Evolutionary conservation across 2,329 filamentous ascomycete species (phyloP), one percentile per base, ranked within the genome.

Genomic region (Cladosporium colombiae): DNA sequence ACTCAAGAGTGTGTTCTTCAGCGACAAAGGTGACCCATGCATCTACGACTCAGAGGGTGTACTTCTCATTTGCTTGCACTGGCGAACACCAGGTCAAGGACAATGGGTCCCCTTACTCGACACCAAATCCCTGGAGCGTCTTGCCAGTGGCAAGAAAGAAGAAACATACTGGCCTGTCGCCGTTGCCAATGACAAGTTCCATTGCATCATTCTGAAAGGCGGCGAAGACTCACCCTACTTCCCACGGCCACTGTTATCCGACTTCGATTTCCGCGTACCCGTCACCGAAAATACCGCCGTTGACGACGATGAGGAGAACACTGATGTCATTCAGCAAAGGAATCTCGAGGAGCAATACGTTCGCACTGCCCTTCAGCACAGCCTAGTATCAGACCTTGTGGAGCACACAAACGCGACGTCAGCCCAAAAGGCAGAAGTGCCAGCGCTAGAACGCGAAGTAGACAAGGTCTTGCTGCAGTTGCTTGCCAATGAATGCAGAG

Each of bases 181-280:
- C 0, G 93, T 98, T 1, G 92, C 94, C 2, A 88, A 93, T 72
- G 86, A 91, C 74, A 94, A 91, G 74, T 99, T 99, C 79, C 94
- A 98, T 83, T 99, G 96, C 81, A 97, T 99, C 79, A 98, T 99
- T 73, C 88, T 99, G 75, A 99, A 99, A 80, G 95, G 95, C 68
- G 91, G 91, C 40, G 95, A 99, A 75, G 87, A 90, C 74, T 92
- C 97, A 74, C 93, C 94, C 0, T 97, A 95, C 81, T 98, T 94
- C 80, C 95, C 92, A 13, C 89, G 91, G 11, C 93, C 92, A 2
- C 82, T 97, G 44, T 88, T 99, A 40, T 93, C 90, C 50, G 95
- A 99, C 77, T 99, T 99, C 75, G 91, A 93, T 58, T 96, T 99
- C 76, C 88, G 89, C 52, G 86, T 99, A 21, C 95, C 96, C 0